These are phyloP conservation scores for Westerdykella aurantiaca DNA, from an alignment of 2,329 filamentous ascomycete species.

Conservation along the genomic window DNA sequence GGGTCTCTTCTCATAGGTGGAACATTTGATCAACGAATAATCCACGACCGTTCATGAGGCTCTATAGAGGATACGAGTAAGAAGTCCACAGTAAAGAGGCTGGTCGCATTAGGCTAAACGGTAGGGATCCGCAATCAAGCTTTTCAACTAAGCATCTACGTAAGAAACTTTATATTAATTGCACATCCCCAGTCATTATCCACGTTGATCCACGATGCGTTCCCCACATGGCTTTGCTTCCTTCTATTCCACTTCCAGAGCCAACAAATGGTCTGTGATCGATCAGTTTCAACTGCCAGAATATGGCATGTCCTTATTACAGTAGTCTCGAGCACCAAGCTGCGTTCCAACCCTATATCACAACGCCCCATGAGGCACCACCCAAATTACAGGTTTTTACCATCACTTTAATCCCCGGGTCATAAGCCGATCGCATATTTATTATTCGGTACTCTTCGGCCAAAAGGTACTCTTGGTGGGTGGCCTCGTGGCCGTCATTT, in stretches of 20 bases:
- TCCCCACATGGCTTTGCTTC: too few relatives aligned
- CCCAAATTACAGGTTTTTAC: not conserved
- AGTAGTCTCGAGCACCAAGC: too few relatives aligned
- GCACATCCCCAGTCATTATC: constrained; percentile 10
- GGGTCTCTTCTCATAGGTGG: constrained; percentile 7
- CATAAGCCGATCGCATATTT: not conserved
- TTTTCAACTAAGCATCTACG: constrained; percentile 20
- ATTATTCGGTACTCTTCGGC: not conserved
- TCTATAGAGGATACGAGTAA: not conserved
- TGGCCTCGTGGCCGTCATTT: not conserved
- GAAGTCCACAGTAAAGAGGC: not conserved
- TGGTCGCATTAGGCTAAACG: constrained; percentile 12
- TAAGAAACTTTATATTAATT: not conserved
- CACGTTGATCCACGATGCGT: constrained; percentile 4
- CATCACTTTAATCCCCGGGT: too few relatives aligned
- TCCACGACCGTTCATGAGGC: not conserved
- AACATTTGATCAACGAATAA: not conserved
- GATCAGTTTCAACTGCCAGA: too few relatives aligned
- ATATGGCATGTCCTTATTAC: too few relatives aligned
- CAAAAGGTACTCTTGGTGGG: not conserved
- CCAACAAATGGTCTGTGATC: too few relatives aligned
- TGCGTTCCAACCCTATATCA: too few relatives aligned
- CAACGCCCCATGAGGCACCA: too few relatives aligned
- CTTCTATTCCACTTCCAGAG: too few relatives aligned
- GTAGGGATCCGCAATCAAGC: constrained; percentile 16